phyloP scores from a whole-genome alignment of 2,329 filamentous ascomycete species.

The Graphiopsis chlorocephala region DNA sequence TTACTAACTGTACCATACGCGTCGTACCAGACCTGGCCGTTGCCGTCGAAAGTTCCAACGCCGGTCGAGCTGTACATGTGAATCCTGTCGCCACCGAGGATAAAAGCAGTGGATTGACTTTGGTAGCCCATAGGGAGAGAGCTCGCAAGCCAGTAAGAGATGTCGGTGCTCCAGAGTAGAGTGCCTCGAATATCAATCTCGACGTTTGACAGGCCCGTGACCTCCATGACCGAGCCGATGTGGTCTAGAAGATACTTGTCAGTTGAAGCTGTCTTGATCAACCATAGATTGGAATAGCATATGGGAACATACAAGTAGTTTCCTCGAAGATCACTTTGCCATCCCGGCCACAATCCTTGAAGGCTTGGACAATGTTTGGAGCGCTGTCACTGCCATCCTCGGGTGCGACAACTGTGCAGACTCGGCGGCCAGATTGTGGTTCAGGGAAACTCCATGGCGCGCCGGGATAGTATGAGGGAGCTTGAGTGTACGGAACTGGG shows the following conservation, averaged over 20 bases:
- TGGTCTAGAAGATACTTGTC: constrained; percentile 22
- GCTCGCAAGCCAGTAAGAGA: constrained; percentile 53
- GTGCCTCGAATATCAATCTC: constrained; percentile 50
- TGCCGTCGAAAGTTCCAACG: constrained; percentile 57
- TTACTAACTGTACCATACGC: constrained; percentile 28
- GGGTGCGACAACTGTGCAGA: constrained; percentile 8
- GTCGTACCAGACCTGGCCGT: constrained; percentile 60
- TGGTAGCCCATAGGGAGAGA: constrained; percentile 54
- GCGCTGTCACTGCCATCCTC: constrained; percentile 43
- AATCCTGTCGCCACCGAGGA: constrained; percentile 54
- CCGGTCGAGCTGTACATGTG: constrained; percentile 48
- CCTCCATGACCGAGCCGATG: constrained; percentile 51
- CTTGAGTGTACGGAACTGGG: constrained; percentile 10
- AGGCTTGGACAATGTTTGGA: constrained; percentile 52
- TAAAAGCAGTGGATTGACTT: constrained; percentile 55
- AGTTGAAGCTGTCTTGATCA: not conserved
- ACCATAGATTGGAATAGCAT: not conserved
- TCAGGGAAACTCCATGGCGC: constrained; percentile 11
- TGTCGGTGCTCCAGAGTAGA: constrained; percentile 43
- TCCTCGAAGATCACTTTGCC: constrained; percentile 53
- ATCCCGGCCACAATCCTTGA: constrained; percentile 48
- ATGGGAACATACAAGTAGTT: constrained; percentile 39
- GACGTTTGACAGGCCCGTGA: constrained; percentile 45
- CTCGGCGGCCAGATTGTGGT: not conserved
- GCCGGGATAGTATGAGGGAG: constrained; percentile 14